Evolutionary conservation across 495 filamentous ascomycete species (phyloP).

Genomic region (Penicillium coffeae): DNA sequence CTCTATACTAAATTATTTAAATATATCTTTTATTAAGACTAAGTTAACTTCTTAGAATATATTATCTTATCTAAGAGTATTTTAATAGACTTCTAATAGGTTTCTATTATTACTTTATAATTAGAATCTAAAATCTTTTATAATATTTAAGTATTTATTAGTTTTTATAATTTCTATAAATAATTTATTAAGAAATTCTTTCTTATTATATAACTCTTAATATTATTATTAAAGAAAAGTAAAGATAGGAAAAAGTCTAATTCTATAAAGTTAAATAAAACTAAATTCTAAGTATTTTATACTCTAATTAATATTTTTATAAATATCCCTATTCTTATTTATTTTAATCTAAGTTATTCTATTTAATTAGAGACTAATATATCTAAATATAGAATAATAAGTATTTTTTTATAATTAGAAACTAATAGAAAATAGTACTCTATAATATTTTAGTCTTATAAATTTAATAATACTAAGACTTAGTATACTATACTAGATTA

Average conservation of each 20-base stretch:
- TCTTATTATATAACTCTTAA: background rate
- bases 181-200: background rate
- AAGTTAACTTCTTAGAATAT: no score
- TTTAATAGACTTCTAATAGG: no score
- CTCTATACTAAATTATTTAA: no score
- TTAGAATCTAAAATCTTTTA: background rate
- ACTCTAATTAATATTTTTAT: background rate
- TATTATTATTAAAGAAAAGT: background rate
- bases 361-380: background rate
- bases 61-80: no score
- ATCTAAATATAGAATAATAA: no score
- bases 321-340: background rate
- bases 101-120: no score
- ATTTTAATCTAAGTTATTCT: background rate
- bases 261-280: background rate
- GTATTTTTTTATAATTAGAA: background rate
- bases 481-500: constrained; percentile 1
- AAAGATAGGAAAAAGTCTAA: background rate
- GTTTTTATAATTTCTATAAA: constrained; percentile 2
- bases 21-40: no score
- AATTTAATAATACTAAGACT: background rate
- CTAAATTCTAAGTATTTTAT: background rate
- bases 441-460: background rate
- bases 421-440: background rate
- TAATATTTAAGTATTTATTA: constrained; percentile 1